Evolutionary conservation across 148 eudicot genomes (phyloP).

Genomic region (Rheum nobile): DNA sequence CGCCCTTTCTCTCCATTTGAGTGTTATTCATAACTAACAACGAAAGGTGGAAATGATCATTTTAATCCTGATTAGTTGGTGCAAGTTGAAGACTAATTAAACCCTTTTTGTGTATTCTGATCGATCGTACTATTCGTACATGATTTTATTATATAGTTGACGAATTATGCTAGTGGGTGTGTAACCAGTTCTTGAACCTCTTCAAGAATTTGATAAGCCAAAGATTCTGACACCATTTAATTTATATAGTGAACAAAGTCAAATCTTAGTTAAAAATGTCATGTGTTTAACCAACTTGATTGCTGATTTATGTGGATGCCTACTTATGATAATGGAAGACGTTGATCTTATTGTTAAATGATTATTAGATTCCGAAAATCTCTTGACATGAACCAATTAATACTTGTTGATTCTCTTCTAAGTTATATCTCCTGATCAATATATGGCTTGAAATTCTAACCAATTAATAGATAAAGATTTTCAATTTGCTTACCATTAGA

Average conservation of each 20-base stretch:
- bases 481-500: too few relatives aligned
- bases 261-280: neutral
- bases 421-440: too few relatives aligned
- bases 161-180: neutral
- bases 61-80: too few relatives aligned
- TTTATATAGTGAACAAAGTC: neutral
- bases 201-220: neutral
- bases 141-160: neutral
- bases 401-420: too few relatives aligned
- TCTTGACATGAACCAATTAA: neutral
- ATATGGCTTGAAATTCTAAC: too few relatives aligned
- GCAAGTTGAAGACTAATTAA: too few relatives aligned
- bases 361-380: neutral
- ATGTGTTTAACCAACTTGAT: neutral
- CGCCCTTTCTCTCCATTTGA: too few relatives aligned
- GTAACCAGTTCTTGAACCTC: neutral
- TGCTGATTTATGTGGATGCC: neutral
- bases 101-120: neutral
- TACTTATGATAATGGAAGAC: neutral
- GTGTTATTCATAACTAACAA: too few relatives aligned
- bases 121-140: too few relatives aligned
- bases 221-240: neutral
- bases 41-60: too few relatives aligned
- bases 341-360: neutral
- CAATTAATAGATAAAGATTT: too few relatives aligned